phyloP scores from a whole-genome alignment of 1,284 basidiomycete species.

The Omphalotus olearius region DNA sequence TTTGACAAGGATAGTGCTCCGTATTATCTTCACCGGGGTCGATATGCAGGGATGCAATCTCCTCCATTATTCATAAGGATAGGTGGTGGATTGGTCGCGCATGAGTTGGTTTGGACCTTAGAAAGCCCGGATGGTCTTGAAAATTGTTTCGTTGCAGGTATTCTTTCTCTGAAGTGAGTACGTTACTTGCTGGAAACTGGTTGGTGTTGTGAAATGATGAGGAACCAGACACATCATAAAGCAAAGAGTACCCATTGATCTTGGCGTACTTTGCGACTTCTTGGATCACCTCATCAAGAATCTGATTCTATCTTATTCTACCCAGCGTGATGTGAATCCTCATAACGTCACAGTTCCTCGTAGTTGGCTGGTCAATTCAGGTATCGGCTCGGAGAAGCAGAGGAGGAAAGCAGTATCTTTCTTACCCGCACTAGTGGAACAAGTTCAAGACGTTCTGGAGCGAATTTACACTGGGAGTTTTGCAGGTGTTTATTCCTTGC shows the following conservation, averaged over 20 bases:
- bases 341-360: conserved; percentile 12
- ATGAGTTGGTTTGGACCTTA: conserved; percentile 6
- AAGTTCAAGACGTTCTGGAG: conserved; percentile 6
- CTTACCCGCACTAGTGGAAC: background rate
- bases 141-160: background rate
- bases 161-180: conserved; percentile 6
- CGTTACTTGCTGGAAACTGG: background rate
- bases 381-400: background rate
- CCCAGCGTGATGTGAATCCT: background rate
- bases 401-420: background rate
- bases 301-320: conserved; percentile 2
- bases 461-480: conserved; percentile 9
- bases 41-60: background rate
- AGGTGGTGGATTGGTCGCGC: background rate
- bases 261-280: conserved; percentile 11
- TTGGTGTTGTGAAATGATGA: background rate
- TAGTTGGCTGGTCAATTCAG: conserved; percentile 8
- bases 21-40: conserved; percentile 5
- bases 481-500: conserved; percentile 1
- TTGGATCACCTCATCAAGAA: conserved; percentile 7
- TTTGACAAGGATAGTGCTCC: background rate
- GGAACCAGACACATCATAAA: conserved; percentile 8
- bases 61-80: conserved; percentile 2
- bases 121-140: background rate
- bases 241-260: conserved; percentile 6